Conservation (phyloP, 805 yeast genomes). For the Candida berthetii region DNA sequence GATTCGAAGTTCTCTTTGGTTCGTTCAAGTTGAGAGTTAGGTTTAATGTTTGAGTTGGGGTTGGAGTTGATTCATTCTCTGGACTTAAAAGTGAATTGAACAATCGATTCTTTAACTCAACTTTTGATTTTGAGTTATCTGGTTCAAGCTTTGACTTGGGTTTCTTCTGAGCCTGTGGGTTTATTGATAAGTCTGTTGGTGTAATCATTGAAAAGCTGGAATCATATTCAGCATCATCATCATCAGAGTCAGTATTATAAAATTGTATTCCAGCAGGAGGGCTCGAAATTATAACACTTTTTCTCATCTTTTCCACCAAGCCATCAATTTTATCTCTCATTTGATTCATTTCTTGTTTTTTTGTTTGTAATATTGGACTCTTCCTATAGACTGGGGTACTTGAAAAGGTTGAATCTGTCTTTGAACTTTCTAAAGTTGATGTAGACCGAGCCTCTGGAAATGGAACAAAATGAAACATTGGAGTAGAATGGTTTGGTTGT, state of each 20-base stretch:
- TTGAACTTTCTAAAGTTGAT: neutral
- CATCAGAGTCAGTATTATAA: neutral
- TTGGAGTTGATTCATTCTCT: too few relatives aligned
- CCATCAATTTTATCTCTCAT: constrained; percentile 31
- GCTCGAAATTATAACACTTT: constrained; percentile 1
- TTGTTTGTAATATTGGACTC: constrained; percentile 1
- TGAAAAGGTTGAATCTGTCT: neutral
- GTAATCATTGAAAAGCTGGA: neutral
- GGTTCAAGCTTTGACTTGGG: too few relatives aligned
- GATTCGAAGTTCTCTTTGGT: neutral
- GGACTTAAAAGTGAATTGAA: too few relatives aligned
- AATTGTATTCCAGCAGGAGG: neutral
- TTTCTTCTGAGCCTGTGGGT: neutral
- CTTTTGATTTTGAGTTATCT: neutral
- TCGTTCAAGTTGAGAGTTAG: neutral
- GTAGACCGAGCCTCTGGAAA: neutral
- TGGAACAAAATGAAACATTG: constrained; percentile 13
- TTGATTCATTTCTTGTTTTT: constrained; percentile 28
- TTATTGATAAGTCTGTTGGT: neutral
- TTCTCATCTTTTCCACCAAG: constrained; percentile 22
- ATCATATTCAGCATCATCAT: neutral
- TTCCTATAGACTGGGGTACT: neutral
- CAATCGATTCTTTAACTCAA: neutral
- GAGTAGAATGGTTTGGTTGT: constrained; percentile 12
- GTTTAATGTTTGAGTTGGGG: too few relatives aligned